phyloP scores from a whole-genome alignment of 768 basidiomycete genomes.

The Podaxis carcinomalis region DNA sequence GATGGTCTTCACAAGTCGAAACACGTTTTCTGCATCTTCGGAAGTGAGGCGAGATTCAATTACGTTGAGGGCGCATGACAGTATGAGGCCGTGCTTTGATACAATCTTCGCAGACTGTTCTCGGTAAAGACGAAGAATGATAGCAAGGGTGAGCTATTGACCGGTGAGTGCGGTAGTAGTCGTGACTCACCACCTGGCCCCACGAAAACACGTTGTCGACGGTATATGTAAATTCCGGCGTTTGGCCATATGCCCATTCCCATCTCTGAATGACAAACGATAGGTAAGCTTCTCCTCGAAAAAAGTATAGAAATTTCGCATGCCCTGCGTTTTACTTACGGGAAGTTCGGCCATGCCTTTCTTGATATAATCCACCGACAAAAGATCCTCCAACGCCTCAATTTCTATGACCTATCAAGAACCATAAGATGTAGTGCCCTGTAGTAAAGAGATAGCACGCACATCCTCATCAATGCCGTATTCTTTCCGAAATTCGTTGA shows the following conservation, averaged over 20 bases:
- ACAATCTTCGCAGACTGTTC: slow-evolving; percentile 42
- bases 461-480: slow-evolving; percentile 40
- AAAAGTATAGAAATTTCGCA: neutral
- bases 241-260: slow-evolving; percentile 93
- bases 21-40: slow-evolving; percentile 11
- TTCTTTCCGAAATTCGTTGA: slow-evolving; percentile 59
- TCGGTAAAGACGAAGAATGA: neutral
- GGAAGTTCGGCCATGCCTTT: slow-evolving; percentile 70
- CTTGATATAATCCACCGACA: slow-evolving; percentile 54
- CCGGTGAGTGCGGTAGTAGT: neutral
- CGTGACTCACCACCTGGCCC: slow-evolving; percentile 27
- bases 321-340: slow-evolving; percentile 33
- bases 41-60: slow-evolving; percentile 17
- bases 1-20: slow-evolving; percentile 11
- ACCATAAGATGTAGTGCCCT: neutral
- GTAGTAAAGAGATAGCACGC: slow-evolving; percentile 2
- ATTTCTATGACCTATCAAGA: slow-evolving; percentile 34
- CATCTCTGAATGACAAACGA: slow-evolving; percentile 56
- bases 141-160: neutral
- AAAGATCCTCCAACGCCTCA: slow-evolving; percentile 40
- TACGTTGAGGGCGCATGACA: slow-evolving; percentile 36
- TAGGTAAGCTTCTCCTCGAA: neutral
- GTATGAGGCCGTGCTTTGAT: slow-evolving; percentile 65
- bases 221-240: slow-evolving; percentile 84
- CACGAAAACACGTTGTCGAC: slow-evolving; percentile 40